phyloP scores from a whole-genome alignment of 495 filamentous ascomycete genomes.

The Xylaria flabelliformis region DNA sequence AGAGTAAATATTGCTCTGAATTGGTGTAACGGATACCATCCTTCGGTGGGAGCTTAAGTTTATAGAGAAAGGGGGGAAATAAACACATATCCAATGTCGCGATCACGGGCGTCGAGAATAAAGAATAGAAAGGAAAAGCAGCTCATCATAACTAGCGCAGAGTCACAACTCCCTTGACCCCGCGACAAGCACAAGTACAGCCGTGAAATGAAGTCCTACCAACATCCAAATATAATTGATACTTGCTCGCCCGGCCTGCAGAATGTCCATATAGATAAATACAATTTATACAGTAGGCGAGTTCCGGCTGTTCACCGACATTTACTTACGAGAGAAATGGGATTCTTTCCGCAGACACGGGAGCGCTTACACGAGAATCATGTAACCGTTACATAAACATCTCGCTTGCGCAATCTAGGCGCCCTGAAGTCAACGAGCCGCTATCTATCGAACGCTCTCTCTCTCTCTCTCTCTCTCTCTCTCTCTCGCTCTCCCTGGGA shows the following conservation, averaged over 20 bases:
- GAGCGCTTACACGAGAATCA: slow-evolving; percentile 15
- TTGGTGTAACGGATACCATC: not conserved
- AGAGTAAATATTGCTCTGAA: not conserved
- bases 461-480: not conserved
- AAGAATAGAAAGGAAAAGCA: too few species aligned
- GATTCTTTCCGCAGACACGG: not conserved
- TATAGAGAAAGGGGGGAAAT: not conserved
- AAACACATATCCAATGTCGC: not conserved
- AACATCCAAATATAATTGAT: not conserved
- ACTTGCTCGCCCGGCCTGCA: not conserved
- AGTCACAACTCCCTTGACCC: not conserved
- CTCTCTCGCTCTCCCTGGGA: not conserved
- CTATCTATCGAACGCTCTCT: not conserved
- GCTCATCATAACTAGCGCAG: not conserved
- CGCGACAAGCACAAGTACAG: not conserved
- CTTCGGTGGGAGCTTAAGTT: not conserved
- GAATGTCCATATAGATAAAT: not conserved
- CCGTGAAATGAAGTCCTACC: not conserved
- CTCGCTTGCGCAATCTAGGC: not conserved
- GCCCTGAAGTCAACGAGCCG: not conserved
- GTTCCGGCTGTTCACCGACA: slow-evolving; percentile 14
- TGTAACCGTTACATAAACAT: slow-evolving; percentile 9
- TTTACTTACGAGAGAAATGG: not conserved
- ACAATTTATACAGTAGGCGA: slow-evolving; percentile 16
- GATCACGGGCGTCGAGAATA: not conserved